Evolutionary conservation across 257 asterid genomes (phyloP).

Genomic region (Gardenia jasminoides): DNA sequence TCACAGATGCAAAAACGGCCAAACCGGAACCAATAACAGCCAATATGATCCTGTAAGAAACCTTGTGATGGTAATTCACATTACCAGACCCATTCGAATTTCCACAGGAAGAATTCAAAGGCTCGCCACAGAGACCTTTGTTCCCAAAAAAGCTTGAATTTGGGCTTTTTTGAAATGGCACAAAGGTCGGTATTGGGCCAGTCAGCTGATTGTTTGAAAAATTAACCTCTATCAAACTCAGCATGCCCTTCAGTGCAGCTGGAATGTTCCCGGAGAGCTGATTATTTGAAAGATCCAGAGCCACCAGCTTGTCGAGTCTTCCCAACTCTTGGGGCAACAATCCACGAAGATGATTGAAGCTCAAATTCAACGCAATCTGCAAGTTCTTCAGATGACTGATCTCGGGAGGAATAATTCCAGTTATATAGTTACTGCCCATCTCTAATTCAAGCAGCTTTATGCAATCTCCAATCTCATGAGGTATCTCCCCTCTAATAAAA

Average conservation of each 20-base stretch:
- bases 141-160: constrained; percentile 79
- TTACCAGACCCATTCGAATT: constrained; percentile 40
- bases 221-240: constrained; percentile 86
- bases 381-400: constrained; percentile 79
- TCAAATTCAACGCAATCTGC: constrained; percentile 80
- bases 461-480: constrained; percentile 82
- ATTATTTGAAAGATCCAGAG: constrained; percentile 79
- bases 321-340: constrained; percentile 81
- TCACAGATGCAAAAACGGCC: constrained; percentile 78
- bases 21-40: constrained; percentile 88
- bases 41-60: constrained; percentile 72
- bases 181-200: constrained; percentile 77
- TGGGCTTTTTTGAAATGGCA: constrained; percentile 84
- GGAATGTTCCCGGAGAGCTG: constrained; percentile 86
- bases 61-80: constrained; percentile 62
- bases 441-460: constrained; percentile 76
- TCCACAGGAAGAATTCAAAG: constrained; percentile 59
- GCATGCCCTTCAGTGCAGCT: constrained; percentile 68
- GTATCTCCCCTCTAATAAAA: constrained; percentile 66
- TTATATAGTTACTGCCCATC: constrained; percentile 65
- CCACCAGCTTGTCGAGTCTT: constrained; percentile 83
- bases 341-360: constrained; percentile 78
- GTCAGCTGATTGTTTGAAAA: constrained; percentile 74
- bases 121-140: constrained; percentile 89
- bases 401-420: constrained; percentile 83